These are phyloP conservation scores for Grosmannia huntii DNA, from an alignment of 2,329 filamentous ascomycete genomes.

Conservation along the genomic window DNA sequence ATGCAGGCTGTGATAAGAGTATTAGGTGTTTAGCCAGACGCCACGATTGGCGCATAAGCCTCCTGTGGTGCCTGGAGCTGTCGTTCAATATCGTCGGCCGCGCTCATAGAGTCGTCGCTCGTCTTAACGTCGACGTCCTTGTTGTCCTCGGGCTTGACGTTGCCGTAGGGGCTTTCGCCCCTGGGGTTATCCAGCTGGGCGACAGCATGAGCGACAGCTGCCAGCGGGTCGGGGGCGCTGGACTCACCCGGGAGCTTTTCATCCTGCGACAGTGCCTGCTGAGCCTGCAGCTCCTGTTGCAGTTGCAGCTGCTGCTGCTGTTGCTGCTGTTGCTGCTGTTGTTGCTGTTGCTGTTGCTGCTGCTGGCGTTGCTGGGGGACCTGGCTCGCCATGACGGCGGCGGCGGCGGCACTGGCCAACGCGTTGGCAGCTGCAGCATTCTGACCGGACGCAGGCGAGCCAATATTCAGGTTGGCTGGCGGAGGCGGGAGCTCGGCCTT, in stretches of 20 bases:
- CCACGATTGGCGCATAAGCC: background rate
- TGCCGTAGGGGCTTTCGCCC: background rate
- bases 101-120: constrained; percentile 29
- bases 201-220: constrained; percentile 36
- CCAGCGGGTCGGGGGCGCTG: constrained; percentile 21
- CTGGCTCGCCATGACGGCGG: background rate
- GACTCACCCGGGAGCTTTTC: background rate
- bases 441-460: background rate
- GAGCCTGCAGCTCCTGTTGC: background rate
- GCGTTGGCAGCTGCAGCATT: constrained; percentile 3
- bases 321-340: background rate
- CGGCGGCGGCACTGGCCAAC: constrained; percentile 7
- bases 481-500: constrained; percentile 76
- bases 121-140: constrained; percentile 12
- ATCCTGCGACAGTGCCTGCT: background rate
- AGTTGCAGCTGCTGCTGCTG: background rate
- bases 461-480: constrained; percentile 64
- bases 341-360: too few relatives aligned
- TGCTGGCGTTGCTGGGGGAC: background rate
- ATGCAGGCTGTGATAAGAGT: background rate
- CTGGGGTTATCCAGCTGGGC: constrained; percentile 13
- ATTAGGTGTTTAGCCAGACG: background rate
- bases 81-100: constrained; percentile 40
- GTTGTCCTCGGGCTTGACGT: background rate
- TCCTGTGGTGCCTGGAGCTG: constrained; percentile 30